Base-by-base conservation (phyloP, 768 basidiomycete species). In the Pisolithus marmoratus region DNA sequence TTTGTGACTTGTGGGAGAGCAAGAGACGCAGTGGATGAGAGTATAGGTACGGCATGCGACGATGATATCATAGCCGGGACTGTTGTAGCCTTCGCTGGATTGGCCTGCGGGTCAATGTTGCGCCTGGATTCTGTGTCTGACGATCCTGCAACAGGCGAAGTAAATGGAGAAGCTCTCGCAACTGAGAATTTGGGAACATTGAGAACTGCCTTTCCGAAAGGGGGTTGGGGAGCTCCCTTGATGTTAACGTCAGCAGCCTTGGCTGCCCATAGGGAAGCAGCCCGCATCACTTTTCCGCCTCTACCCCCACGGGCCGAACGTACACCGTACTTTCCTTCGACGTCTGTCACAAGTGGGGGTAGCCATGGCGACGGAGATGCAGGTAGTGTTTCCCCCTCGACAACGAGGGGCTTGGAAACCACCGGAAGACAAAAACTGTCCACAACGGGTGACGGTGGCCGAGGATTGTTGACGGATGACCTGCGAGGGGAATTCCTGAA, bases 11-110 rank as follows among this genome's bases (percentile, higher is more conserved):
- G 34, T 43, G 78, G 77, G 8, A 82, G 76, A 7, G 83, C 86
- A 20, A 90, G 76, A 3, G 87, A 89, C 5, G 86, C 89, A 1
- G 87, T 89, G 1, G 84, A 82, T 4, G 87, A 87, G 3, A 90
- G 68, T 60, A 78, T 83, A 1, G 89, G 89, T 3, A 74, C 76
- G 12, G 88, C 89, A 55, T 83, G 79, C 0, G 86, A 89, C 0
- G 85, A 84, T 0, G 85, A 87, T 5, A 90, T 57, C 20, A 82
- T 63, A 0, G 85, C 85, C 19, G 85, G 85, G 2, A 84, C 83
- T 12, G 82, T 84, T 19, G 80, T 64, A n/a, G 82, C 78, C 61
- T 88, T 86, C 57, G 75, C 71, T 37, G 77, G 69, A 47, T 69
- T 70, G 34, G 72, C 60, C 37, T 61, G 52, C 49, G 58, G 43